Conservation (phyloP, 1,284 basidiomycete species). For the Leucoagaricus sp. region DNA sequence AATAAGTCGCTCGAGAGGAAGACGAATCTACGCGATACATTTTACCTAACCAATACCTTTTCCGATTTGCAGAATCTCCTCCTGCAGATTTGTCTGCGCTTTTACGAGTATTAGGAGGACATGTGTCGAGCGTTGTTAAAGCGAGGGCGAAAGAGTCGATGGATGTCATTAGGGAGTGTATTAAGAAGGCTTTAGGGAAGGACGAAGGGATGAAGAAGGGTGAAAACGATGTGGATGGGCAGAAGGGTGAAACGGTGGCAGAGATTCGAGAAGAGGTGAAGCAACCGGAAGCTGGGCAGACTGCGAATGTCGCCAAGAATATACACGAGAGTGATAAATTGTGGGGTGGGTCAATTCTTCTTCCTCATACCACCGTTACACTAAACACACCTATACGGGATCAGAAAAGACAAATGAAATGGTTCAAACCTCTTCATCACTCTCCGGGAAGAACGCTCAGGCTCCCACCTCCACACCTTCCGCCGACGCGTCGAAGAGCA, state of each 20-base stretch:
- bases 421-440: conserved; percentile 22
- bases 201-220: not conserved
- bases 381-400: not conserved
- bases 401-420: conserved; percentile 1
- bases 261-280: no score
- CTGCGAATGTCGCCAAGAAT: no score
- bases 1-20: conserved; percentile 76
- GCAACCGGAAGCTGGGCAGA: no score
- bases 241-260: conserved; percentile 4
- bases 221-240: conserved; percentile 1
- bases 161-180: conserved; percentile 54
- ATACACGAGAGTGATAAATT: conserved; percentile 13
- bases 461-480: conserved; percentile 25
- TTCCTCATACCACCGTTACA: conserved; percentile 7
- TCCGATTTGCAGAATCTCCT: conserved; percentile 66
- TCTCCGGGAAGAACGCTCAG: conserved; percentile 28
- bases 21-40: conserved; percentile 88
- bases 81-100: conserved; percentile 61
- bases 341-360: not conserved
- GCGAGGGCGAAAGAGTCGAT: conserved; percentile 63
- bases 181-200: conserved; percentile 35
- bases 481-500: no score
- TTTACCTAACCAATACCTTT: conserved; percentile 71
- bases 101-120: conserved; percentile 51
- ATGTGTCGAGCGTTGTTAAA: conserved; percentile 61